phyloP scores from a whole-genome alignment of 2,329 filamentous ascomycete genomes.

The Talaromyces marneffei region DNA sequence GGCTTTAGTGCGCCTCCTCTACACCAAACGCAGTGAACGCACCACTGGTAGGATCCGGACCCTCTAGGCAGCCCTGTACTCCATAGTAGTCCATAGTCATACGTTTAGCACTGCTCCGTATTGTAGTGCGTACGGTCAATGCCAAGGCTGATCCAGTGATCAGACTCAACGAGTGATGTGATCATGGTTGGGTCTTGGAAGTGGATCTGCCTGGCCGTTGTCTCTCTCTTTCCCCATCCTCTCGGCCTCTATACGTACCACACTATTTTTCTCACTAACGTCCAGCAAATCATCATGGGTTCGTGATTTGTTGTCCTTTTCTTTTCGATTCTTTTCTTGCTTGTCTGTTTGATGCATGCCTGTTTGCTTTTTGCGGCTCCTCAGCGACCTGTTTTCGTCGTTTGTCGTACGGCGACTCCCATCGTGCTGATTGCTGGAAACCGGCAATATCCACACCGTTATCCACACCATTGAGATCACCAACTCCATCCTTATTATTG shows the following conservation, averaged over 20 bases:
- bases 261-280: not conserved
- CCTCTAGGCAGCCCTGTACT: not conserved
- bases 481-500: not conserved
- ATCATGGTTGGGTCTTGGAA: not conserved
- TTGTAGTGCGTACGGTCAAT: too few species aligned
- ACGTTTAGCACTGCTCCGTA: too few species aligned
- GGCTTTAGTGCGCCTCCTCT: not conserved
- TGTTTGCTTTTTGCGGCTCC: not conserved
- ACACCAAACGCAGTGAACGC: slow-evolving; percentile 4
- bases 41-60: not conserved
- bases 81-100: too few species aligned
- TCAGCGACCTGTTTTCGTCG: not conserved
- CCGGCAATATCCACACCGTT: not conserved
- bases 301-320: not conserved
- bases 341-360: not conserved
- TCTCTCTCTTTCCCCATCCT: not conserved
- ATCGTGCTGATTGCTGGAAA: not conserved
- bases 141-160: slow-evolving; percentile 5
- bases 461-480: not conserved
- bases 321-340: not conserved
- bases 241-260: not conserved
- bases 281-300: not conserved
- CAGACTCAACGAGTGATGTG: not conserved
- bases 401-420: too few species aligned
- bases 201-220: slow-evolving; percentile 2